Evolutionary conservation across 2,329 filamentous ascomycete species (phyloP), one percentile per base, ranked within the genome.

Genomic region (Hymenoscyphus infarciens): DNA sequence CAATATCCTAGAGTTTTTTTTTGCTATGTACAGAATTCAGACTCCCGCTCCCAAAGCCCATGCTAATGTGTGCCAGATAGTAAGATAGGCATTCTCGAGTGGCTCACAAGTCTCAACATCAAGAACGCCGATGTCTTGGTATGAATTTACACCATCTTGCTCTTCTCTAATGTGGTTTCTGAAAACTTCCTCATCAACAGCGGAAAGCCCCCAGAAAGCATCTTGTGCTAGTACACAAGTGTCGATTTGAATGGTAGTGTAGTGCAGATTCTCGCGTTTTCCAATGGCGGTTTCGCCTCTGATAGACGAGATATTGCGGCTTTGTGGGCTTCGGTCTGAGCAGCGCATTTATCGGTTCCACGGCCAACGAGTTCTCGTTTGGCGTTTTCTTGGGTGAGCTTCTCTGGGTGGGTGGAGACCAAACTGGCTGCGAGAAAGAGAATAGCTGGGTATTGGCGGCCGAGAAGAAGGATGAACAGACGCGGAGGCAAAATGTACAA

Each of bases 71-170:
- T 74, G 57, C 74, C 73, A 75, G 39, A 69, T 66, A 54, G 75
- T 72, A 33, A 75, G 60, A 61, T 66, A 73, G 13, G 74, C 64
- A 38, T 66, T 63, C 0, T 64, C 63, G 8, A 74, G 63, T 29
- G 75, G 75, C 66, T 77, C 71, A 68, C 77, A 78, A 10, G 76
- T 78, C 57, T 75, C 74, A 38, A 75, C 72, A 59, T 79, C 76
- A 60, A 78, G 73, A 61, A 79, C 68, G 65, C 78, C 77, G 42
- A 78, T 74, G 56, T 79, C 76, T 7, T 77, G 66, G 7, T 73
- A 75, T 5, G 79, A 63, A 4, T 74, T 71, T 3, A 79, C 73
- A 60, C 77, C 77, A 25, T 66, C 62, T 60, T 78, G 69, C 10
- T 67, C 66, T 31, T 79, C 77, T 39, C 72, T 72, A 57, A 79